A percentile compares a stretch with the other conserved stretches of the same genome.
phyloP scores from a whole-genome alignment of 108 stramenopile genomes.

The Cyclotella kingstonii region DNA sequence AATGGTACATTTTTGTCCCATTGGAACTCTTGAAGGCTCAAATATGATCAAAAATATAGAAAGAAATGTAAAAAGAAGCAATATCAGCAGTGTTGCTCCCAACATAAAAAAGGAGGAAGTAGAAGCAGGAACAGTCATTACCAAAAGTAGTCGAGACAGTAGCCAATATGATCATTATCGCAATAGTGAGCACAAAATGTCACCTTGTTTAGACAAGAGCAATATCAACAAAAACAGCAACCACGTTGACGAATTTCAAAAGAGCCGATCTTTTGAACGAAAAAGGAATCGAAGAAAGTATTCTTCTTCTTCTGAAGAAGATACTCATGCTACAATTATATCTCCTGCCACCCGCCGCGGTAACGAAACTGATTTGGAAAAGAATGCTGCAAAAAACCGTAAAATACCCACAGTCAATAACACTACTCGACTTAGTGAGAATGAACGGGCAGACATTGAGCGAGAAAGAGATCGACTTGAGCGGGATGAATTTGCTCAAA shows the following conservation, averaged over 20 bases:
- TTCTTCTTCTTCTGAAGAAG: constrained; percentile 28
- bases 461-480: constrained; percentile 84
- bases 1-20: too few species aligned
- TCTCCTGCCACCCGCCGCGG: constrained; percentile 26
- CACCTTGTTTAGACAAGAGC: constrained; percentile 6
- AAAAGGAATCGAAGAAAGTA: constrained; percentile 18
- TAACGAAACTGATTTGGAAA: constrained; percentile 12
- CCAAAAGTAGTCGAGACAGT: constrained; percentile 25
- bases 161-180: background rate
- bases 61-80: background rate
- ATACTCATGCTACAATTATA: background rate
- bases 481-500: constrained; percentile 91
- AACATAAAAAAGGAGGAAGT: background rate
- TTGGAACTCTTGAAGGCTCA: too few species aligned
- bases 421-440: constrained; percentile 49
- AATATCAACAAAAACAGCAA: constrained; percentile 5
- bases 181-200: background rate
- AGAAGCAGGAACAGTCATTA: constrained; percentile 18
- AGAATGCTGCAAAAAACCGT: background rate
- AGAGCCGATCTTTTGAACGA: background rate
- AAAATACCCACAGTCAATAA: constrained; percentile 8
- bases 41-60: background rate
- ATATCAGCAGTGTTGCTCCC: background rate
- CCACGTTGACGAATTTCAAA: constrained; percentile 6
- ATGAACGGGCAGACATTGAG: constrained; percentile 72